Percentiles rank a stretch among this genome's conserved stretches.
These are phyloP conservation scores for Teratosphaeria epicoccoides DNA, from an alignment of 2,329 filamentous ascomycete species.

Conservation along the genomic window DNA sequence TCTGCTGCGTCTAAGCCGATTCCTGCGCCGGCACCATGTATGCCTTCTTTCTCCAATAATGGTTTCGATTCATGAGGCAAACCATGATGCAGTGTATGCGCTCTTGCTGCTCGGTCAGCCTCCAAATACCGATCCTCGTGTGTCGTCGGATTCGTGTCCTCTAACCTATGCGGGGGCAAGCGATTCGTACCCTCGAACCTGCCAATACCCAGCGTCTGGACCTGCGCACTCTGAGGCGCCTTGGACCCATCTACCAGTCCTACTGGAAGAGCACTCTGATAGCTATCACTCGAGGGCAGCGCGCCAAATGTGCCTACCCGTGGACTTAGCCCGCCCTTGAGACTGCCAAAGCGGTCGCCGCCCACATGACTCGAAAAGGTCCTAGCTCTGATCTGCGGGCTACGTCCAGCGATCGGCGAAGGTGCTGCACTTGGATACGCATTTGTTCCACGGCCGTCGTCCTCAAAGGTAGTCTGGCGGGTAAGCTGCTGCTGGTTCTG, in stretches of 20 bases:
- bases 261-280: slow-evolving; percentile 25
- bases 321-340: not conserved
- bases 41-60: slow-evolving; percentile 42
- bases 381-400: slow-evolving; percentile 35
- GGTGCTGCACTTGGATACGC: slow-evolving; percentile 20
- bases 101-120: slow-evolving; percentile 39
- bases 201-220: slow-evolving; percentile 23
- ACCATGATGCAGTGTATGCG: slow-evolving; percentile 40
- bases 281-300: slow-evolving; percentile 12
- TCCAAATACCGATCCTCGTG: slow-evolving; percentile 27
- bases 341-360: slow-evolving; percentile 16
- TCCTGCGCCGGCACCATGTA: slow-evolving; percentile 48
- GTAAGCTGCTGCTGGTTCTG: slow-evolving; percentile 54
- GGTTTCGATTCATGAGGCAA: slow-evolving; percentile 48
- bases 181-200: slow-evolving; percentile 17
- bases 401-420: slow-evolving; percentile 11
- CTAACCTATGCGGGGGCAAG: not conserved
- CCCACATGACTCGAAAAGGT: slow-evolving; percentile 33
- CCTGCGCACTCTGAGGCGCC: slow-evolving; percentile 18
- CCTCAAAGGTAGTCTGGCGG: slow-evolving; percentile 47
- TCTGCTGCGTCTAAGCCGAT: slow-evolving; percentile 56
- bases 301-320: not conserved
- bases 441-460: slow-evolving; percentile 11
- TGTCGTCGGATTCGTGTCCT: not conserved
- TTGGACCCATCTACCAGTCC: slow-evolving; percentile 26